Evolutionary conservation across 345 rosid species (phyloP), one percentile per base, ranked within the genome.

Genomic region (Euphorbia peplus): DNA sequence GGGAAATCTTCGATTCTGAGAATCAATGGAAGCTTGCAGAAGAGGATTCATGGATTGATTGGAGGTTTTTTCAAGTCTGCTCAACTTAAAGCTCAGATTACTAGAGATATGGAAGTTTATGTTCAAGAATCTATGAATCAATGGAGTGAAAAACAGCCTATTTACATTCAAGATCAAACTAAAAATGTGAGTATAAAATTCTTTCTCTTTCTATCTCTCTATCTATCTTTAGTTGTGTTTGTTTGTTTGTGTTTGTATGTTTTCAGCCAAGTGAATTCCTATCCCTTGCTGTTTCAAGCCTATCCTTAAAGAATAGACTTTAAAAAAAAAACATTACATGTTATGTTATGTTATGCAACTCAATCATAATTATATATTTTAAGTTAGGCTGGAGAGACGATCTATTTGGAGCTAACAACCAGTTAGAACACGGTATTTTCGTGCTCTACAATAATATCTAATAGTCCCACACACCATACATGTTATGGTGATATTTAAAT

Each of bases 1-100:
- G 99, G 99, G 0, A 86, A 95, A 70, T 82, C 97, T 56, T 95
- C 99, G 52, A 90, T 95, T 75, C 70, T 95, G 78, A 82, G 87
- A 55, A 86, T 95, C 50, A 90, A 86, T 75, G 99, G 98, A 4
- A 86, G 90, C 71, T 78, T 86, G 58, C 99, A 95, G 8, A 95
- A 89, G 80, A 85, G 91, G 80, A 86, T 92, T 63, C 99, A 95
- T 83, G 98, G 98, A 35, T 81, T 92, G n/a, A 73, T 91, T 2
- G 95, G 89, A 11, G 74, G 95, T 21, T 93, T 93, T 87, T 83
- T 93, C 74, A 93, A 89, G 83, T 89, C 98, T 5, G 63, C 89
- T 55, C 82, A 75, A 60, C 93, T 93, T 68, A 93, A 93, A 85
- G 83, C 88, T 76, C 98, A 93, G 70, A 80, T 93, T 70, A 86